These are phyloP conservation scores for Groenewaldozyma auringiensis DNA, from an alignment of 1,139 yeast genomes.

Conservation along the genomic window DNA sequence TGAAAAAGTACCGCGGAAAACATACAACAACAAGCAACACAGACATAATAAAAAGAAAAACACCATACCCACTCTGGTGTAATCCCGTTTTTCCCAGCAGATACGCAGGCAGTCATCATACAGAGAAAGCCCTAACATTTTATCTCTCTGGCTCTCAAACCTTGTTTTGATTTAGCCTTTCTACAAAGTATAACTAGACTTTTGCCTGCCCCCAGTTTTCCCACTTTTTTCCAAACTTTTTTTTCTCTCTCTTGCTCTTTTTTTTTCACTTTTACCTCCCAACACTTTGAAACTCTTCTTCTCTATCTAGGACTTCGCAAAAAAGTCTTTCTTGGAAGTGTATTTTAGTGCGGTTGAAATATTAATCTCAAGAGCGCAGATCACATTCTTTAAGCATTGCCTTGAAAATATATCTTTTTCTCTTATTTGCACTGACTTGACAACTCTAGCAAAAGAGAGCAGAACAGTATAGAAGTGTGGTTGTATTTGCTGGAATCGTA, in stretches of 20 bases:
- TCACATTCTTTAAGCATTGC: no score
- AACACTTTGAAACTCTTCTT: neutral
- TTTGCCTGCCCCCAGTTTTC: neutral
- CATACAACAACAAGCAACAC: no score
- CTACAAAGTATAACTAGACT: neutral
- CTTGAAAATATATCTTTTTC: no score
- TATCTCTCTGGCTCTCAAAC: constrained; percentile 2
- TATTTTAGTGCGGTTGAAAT: no score
- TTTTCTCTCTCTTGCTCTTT: constrained; percentile 1
- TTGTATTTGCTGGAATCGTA: no score
- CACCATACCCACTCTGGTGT: neutral
- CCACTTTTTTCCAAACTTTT: constrained; percentile 3
- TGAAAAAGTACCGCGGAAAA: no score
- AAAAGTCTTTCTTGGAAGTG: no score
- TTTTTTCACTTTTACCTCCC: neutral
- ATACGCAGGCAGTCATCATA: constrained; percentile 2
- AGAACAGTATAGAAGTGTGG: no score
- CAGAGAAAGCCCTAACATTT: neutral
- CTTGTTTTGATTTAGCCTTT: neutral
- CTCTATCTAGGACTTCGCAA: neutral
- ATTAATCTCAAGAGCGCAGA: no score
- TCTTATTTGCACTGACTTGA: no score
- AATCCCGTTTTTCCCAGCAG: neutral
- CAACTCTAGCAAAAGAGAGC: no score
- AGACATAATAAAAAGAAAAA: neutral